phyloP scores from a whole-genome alignment of 1,139 yeast genomes.

The Saccharomyces pastorianus region DNA sequence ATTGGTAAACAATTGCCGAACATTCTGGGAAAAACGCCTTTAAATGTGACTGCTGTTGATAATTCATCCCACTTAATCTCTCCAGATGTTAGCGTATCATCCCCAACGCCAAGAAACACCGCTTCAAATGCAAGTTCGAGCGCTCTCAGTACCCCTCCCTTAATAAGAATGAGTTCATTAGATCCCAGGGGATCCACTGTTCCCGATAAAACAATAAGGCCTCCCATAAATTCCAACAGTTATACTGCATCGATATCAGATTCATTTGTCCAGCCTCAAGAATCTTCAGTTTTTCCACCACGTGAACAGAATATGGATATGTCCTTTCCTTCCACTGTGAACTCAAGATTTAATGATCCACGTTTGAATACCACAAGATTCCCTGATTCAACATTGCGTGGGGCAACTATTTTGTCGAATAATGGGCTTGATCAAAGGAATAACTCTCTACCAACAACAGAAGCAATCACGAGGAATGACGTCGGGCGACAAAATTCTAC shows the following conservation, averaged over 20 bases:
- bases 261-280: not conserved
- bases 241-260: not conserved
- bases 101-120: not conserved
- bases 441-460: not conserved
- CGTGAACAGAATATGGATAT: not conserved
- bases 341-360: not conserved
- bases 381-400: not conserved
- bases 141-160: not conserved
- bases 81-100: not conserved
- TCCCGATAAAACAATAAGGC: not conserved
- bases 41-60: conserved; percentile 4
- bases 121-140: not conserved
- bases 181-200: not conserved
- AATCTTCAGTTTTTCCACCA: not conserved
- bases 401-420: not conserved
- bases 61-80: not conserved
- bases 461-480: not conserved
- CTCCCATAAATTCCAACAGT: not conserved
- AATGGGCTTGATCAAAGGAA: not conserved
- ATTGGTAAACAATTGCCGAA: conserved; percentile 8
- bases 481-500: not conserved
- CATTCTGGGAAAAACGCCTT: conserved; percentile 17
- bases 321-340: not conserved
- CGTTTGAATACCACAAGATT: not conserved
- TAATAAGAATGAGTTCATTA: not conserved